These are phyloP conservation scores for Medicago ruthenica DNA, from an alignment of 306 rosid genomes.

Conservation along the genomic window DNA sequence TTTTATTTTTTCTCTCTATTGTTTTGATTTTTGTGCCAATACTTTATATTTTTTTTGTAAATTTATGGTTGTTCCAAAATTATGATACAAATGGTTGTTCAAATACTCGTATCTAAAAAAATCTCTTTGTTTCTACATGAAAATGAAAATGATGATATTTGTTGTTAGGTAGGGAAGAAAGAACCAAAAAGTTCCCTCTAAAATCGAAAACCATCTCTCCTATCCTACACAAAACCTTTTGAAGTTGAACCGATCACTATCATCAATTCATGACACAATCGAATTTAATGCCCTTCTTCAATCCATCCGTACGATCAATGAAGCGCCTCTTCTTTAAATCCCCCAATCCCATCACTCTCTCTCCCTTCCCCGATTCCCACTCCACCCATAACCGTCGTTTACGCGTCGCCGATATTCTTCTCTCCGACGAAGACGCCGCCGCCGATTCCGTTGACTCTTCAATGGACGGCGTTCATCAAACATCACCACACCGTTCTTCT, in stretches of 20 bases:
- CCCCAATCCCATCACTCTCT: conserved; percentile 22
- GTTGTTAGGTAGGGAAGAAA: neutral
- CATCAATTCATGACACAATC: neutral
- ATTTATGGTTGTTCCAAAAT: no score
- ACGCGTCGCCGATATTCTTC: conserved; percentile 69
- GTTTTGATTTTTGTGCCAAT: no score
- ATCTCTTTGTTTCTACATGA: no score
- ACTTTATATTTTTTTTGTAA: no score
- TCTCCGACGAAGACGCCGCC: conserved; percentile 39
- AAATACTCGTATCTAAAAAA: no score
- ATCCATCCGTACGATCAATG: neutral
- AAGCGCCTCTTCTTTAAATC: conserved; percentile 46
- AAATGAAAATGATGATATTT: no score
- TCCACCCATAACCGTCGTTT: conserved; percentile 47
- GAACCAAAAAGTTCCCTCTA: conserved; percentile 49
- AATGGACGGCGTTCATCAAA: conserved; percentile 48
- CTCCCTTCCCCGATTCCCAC: neutral
- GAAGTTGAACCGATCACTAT: conserved; percentile 34
- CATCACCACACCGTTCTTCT: neutral
- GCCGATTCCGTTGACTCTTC: conserved; percentile 10
- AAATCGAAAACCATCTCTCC: conserved; percentile 28
- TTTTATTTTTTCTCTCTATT: no score
- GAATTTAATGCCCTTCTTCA: conserved; percentile 42
- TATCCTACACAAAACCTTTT: conserved; percentile 2
- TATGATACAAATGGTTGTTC: no score